These are phyloP conservation scores for Fraxinus xanthoxyloides DNA, from an alignment of 305 asterid genomes.

Conservation along the genomic window DNA sequence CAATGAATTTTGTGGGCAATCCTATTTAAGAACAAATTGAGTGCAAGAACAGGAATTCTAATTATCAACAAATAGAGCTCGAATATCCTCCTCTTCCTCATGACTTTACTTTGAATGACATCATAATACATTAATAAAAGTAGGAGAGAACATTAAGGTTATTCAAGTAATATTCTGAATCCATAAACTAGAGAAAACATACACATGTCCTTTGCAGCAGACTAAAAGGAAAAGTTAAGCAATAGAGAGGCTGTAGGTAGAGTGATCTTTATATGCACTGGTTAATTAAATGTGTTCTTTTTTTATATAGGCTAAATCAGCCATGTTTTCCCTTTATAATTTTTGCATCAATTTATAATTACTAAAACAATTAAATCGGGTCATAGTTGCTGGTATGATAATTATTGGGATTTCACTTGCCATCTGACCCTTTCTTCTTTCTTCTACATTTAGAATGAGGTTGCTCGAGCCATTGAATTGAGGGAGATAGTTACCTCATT, in stretches of 20 bases:
- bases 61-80: not conserved
- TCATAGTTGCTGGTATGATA: not conserved
- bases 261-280: not conserved
- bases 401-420: not conserved
- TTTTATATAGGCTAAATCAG: not conserved
- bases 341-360: not conserved
- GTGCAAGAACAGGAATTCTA: not conserved
- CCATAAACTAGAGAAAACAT: not conserved
- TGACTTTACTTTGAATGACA: not conserved
- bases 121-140: not conserved
- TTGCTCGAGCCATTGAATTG: slow-evolving; percentile 93
- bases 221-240: not conserved
- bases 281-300: not conserved
- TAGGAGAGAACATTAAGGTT: not conserved
- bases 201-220: not conserved
- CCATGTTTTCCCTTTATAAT: not conserved
- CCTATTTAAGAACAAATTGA: not conserved
- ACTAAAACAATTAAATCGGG: not conserved
- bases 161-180: not conserved
- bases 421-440: slow-evolving; percentile 20
- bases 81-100: not conserved
- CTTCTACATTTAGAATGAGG: slow-evolving; percentile 68
- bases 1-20: not conserved
- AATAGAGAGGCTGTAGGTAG: not conserved
- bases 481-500: slow-evolving; percentile 95